Percentiles rank a stretch among this genome's conserved stretches.
These are phyloP conservation scores for Aspergillus sp. DNA, from an alignment of 2,329 filamentous ascomycete genomes.

Conservation along the genomic window DNA sequence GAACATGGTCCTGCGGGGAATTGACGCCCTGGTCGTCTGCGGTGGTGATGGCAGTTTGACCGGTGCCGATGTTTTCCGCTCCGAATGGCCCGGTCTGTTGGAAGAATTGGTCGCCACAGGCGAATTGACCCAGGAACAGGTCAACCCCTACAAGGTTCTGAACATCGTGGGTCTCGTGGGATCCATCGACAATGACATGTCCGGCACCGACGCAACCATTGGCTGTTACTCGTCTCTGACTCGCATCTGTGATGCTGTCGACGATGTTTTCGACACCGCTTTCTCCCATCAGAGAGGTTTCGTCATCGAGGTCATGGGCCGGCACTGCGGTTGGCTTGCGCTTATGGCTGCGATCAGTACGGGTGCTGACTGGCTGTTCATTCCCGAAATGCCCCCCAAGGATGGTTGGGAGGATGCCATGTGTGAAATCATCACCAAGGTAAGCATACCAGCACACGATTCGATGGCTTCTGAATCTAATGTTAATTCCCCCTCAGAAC, in stretches of 20 bases:
- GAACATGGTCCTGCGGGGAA: constrained; percentile 88
- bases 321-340: constrained; percentile 95
- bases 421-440: constrained; percentile 71
- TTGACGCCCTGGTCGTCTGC: constrained; percentile 93
- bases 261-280: constrained; percentile 87
- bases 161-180: constrained; percentile 96
- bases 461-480: background rate
- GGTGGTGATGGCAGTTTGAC: constrained; percentile 94
- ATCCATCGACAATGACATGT: constrained; percentile 97
- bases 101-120: constrained; percentile 75
- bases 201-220: constrained; percentile 93
- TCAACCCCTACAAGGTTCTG: constrained; percentile 74
- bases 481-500: constrained; percentile 55
- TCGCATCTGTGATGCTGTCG: constrained; percentile 90
- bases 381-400: constrained; percentile 86
- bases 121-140: constrained; percentile 67
- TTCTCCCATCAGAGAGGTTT: constrained; percentile 95
- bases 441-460: constrained; percentile 27
- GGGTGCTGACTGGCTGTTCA: constrained; percentile 94
- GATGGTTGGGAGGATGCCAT: constrained; percentile 89
- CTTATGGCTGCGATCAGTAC: constrained; percentile 93
- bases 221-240: constrained; percentile 90
- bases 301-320: constrained; percentile 96
- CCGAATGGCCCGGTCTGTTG: constrained; percentile 84
- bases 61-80: constrained; percentile 85